Percentiles rank a stretch among this genome's conserved stretches.
Conservation (phyloP, 768 basidiomycete genomes). For the Tremella mesenterica region DNA sequence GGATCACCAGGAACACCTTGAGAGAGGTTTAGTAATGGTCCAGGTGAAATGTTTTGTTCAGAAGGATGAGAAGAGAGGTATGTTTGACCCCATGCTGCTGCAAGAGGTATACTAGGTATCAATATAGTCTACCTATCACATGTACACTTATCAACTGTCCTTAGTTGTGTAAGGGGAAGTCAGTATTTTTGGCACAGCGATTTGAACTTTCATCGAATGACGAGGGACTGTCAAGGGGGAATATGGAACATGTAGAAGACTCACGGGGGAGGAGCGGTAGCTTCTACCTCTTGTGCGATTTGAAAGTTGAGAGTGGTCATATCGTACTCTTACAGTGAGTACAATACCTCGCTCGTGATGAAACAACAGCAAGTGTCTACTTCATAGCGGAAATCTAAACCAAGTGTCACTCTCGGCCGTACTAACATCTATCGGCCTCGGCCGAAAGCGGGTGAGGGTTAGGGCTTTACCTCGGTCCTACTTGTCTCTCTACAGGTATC, state of each 20-base stretch:
- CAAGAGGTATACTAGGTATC: slow-evolving; percentile 33
- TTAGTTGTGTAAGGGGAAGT: background rate
- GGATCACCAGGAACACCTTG: slow-evolving; percentile 64
- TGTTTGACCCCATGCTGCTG: slow-evolving; percentile 33
- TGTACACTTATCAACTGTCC: background rate
- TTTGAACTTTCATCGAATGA: background rate
- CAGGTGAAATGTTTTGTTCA: slow-evolving; percentile 30
- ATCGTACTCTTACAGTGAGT: background rate
- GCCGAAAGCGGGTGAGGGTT: no score
- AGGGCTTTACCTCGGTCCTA: no score
- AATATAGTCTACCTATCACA: background rate
- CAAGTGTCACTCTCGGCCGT: no score
- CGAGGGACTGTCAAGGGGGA: background rate
- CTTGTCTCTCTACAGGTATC: no score
- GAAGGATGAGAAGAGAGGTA: slow-evolving; percentile 19
- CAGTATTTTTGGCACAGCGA: background rate
- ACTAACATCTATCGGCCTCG: no score
- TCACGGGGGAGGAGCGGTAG: slow-evolving; percentile 13
- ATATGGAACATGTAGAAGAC: background rate
- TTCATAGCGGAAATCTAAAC: no score
- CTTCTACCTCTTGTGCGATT: slow-evolving; percentile 10
- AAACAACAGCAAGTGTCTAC: no score
- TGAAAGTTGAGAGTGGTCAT: slow-evolving; percentile 8
- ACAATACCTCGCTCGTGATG: no score
- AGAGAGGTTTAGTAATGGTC: slow-evolving; percentile 57